These are phyloP conservation scores for Pterulicium gracile DNA, from an alignment of 1,284 basidiomycete genomes.

Conservation along the genomic window DNA sequence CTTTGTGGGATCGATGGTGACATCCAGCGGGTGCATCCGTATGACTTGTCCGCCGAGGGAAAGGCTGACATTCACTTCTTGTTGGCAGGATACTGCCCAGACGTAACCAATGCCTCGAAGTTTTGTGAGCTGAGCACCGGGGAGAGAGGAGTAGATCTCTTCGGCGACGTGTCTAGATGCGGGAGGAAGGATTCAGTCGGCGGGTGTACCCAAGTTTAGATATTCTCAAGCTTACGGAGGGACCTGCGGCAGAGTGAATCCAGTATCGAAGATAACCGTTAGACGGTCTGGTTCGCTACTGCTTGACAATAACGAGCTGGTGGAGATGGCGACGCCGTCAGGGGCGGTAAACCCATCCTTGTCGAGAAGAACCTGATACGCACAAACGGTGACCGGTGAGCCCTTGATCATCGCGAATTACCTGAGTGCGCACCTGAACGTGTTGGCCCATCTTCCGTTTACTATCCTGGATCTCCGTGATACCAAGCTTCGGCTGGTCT, in stretches of 20 bases:
- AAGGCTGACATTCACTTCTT: conserved; percentile 53
- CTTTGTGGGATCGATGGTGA: conserved; percentile 28
- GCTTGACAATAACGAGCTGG: conserved; percentile 31
- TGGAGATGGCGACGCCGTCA: conserved; percentile 31
- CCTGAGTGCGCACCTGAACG: too few species aligned
- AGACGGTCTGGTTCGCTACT: conserved; percentile 30
- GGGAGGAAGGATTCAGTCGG: conserved; percentile 5
- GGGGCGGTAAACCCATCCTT: conserved; percentile 38
- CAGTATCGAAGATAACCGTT: conserved; percentile 55
- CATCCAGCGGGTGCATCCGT: conserved; percentile 56
- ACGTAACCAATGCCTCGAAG: conserved; percentile 31
- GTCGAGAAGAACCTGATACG: conserved; percentile 39
- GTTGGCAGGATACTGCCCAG: conserved; percentile 49
- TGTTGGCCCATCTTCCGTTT: conserved; percentile 33
- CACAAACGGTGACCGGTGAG: too few species aligned
- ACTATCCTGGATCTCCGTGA: conserved; percentile 22
- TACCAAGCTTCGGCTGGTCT: conserved; percentile 19
- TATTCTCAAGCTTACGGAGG: conserved; percentile 33
- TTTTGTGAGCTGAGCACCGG: conserved; percentile 37
- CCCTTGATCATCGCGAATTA: too few species aligned
- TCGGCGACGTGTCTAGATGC: conserved; percentile 36
- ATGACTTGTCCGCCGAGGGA: conserved; percentile 38
- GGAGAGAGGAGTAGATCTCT: conserved; percentile 42
- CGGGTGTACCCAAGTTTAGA: conserved; percentile 1
- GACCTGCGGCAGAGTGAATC: conserved; percentile 58